Evolutionary conservation across 345 rosid genomes (phyloP), one percentile per base, ranked within the genome.

Genomic region (Diplotaxis tenuifolia): DNA sequence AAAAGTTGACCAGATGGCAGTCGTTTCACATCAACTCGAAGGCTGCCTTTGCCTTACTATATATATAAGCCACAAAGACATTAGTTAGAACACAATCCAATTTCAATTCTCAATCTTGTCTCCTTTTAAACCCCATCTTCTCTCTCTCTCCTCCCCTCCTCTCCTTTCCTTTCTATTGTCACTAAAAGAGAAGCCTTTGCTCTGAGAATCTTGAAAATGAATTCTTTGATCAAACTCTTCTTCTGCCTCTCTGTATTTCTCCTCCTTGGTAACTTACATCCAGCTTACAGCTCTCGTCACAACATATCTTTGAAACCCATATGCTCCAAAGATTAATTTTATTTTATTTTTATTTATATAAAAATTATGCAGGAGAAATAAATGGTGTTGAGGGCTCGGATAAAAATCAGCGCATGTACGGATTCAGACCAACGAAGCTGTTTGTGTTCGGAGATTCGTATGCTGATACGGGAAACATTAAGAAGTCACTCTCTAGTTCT

Each of bases 361-460:
- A n/a, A n/a, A 38, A 5, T 4, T 38, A 19, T 69, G 64, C 49
- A 75, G 79, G 66, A 25, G 75, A 76, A 23, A 32, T 68, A 14
- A 68, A 9, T 31, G 75, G 72, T 65, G 81, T 77, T 0, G 69
- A 72, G 29, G 79, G 12, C 7, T 47, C 53, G 4, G n/a, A 42
- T 2, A 60, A 75, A 5, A 62, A 74, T 14, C 68, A 68, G 7
- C 79, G 59, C 65, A 67, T 74, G 34, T 66, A 75, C 15, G 54
- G 63, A 23, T 76, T 80, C 22, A 80, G 42, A 61, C 85, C 87
- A 56, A 65, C 78, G 49, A 84, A 81, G 78, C 78, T 88, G 15
- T 83, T 88, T 60, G 93, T 82, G 31, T 88, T 86, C 18, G 93
- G 93, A 58, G 90, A 86, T 74, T 88, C 93, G 0, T 88, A 83